Percentiles rank a stretch among this genome's conserved stretches.
Conservation (phyloP, 192 early-diverging fungal genomes). For the Chytriomyces sp. region DNA sequence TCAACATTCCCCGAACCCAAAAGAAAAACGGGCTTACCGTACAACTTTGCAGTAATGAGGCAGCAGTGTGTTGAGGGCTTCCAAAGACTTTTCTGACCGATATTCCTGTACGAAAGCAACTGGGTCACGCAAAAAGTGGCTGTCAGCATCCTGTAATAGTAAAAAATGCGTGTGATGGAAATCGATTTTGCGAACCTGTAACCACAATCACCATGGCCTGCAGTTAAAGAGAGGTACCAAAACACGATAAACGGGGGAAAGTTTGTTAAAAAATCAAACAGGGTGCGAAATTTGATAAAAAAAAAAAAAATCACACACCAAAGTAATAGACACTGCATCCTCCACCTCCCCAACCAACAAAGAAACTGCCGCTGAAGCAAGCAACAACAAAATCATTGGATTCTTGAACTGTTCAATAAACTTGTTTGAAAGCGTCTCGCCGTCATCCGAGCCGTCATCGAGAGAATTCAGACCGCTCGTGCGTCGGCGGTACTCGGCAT, state of each 20-base stretch:
- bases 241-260: background rate
- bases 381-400: conserved; percentile 79
- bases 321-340: conserved; percentile 83
- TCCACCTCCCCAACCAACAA: conserved; percentile 75
- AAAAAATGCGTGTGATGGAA: background rate
- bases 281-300: background rate
- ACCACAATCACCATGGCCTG: conserved; percentile 78
- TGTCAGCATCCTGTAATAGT: background rate
- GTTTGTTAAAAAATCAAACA: background rate
- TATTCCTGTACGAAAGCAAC: conserved; percentile 92
- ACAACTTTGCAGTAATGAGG: conserved; percentile 86
- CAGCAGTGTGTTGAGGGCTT: conserved; percentile 82
- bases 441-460: conserved; percentile 54
- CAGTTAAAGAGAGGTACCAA: background rate
- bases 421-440: conserved; percentile 70
- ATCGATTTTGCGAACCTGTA: conserved; percentile 56
- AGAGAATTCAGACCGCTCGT: conserved; percentile 21
- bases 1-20: background rate
- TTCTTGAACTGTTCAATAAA: conserved; percentile 88
- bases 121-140: conserved; percentile 36
- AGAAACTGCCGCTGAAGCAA: conserved; percentile 75
- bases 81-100: conserved; percentile 80
- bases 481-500: conserved; percentile 1
- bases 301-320: conserved; percentile 63
- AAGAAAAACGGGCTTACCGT: conserved; percentile 54